These are phyloP conservation scores for Moringa oleifera DNA, from an alignment of 345 rosid genomes.

Conservation along the genomic window DNA sequence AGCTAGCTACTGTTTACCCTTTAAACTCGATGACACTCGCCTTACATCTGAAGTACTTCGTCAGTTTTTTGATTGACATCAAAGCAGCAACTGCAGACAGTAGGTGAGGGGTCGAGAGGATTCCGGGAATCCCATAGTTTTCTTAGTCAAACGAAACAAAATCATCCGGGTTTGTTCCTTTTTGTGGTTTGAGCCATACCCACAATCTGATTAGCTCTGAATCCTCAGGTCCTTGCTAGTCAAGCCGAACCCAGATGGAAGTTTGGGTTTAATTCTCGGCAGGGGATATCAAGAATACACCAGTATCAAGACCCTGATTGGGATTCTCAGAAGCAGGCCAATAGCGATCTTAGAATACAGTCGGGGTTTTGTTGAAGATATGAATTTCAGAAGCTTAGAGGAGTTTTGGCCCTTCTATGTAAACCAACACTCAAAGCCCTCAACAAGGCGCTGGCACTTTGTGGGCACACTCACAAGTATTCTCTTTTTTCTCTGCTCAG, in stretches of 20 bases:
- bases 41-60: neutral
- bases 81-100: constrained; percentile 1
- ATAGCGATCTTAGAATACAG: neutral
- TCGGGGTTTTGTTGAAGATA: constrained; percentile 21
- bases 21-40: constrained; percentile 9
- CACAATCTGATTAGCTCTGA: neutral
- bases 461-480: constrained; percentile 57
- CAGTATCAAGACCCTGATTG: constrained; percentile 5
- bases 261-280: neutral
- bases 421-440: constrained; percentile 83
- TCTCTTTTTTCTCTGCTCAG: constrained; percentile 38
- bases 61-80: constrained; percentile 20
- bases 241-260: constrained; percentile 21
- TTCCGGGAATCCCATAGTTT: constrained; percentile 4
- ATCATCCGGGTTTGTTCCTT: neutral
- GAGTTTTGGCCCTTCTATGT: constrained; percentile 92
- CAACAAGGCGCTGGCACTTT: constrained; percentile 88
- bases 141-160: constrained; percentile 21
- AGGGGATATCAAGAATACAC: neutral
- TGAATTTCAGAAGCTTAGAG: constrained; percentile 93
- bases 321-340: neutral
- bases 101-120: constrained; percentile 1
- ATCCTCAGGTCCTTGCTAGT: neutral
- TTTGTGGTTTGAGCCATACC: constrained; percentile 2
- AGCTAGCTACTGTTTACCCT: constrained; percentile 18